Evolutionary conservation across 1,284 basidiomycete species (phyloP).

Genomic region (Vanrija sp.): DNA sequence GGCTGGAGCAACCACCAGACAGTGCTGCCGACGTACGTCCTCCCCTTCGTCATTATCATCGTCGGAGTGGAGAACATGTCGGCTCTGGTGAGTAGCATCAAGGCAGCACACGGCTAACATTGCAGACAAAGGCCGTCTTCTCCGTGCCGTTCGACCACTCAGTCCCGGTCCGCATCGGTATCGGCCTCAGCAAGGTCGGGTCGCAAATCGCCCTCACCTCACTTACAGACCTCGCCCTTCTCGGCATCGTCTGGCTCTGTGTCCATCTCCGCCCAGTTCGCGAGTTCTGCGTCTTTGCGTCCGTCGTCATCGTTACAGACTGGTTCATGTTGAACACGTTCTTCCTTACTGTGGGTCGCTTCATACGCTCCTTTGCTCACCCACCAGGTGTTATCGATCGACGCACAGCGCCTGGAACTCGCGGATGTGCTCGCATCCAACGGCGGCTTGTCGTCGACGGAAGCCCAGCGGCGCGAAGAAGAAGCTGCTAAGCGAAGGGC

Average conservation of each 20-base stretch:
- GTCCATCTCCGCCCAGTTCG: slow-evolving; percentile 72
- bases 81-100: slow-evolving; percentile 62
- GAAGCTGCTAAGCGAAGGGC: slow-evolving; percentile 9
- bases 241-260: slow-evolving; percentile 73
- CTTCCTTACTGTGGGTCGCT: slow-evolving; percentile 51
- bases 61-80: slow-evolving; percentile 98
- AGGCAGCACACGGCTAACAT: slow-evolving; percentile 1
- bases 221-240: slow-evolving; percentile 75
- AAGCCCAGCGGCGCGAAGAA: slow-evolving; percentile 12
- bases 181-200: slow-evolving; percentile 80
- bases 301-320: slow-evolving; percentile 89
- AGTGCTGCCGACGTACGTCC: slow-evolving; percentile 55
- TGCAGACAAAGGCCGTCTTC: slow-evolving; percentile 78
- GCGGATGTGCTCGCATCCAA: slow-evolving; percentile 41
- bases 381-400: slow-evolving; percentile 52
- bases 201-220: slow-evolving; percentile 90
- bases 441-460: slow-evolving; percentile 8
- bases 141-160: slow-evolving; percentile 83
- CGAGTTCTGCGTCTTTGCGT: slow-evolving; percentile 90
- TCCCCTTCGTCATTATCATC: slow-evolving; percentile 92
- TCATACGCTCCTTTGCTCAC: neutral
- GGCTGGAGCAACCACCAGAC: slow-evolving; percentile 32
- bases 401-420: slow-evolving; percentile 55
- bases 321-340: slow-evolving; percentile 67
- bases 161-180: slow-evolving; percentile 86